Percentiles rank a stretch among this genome's conserved stretches.
Conservation (phyloP, 208 protist genomes). For the Chromosphaera perkinsii region DNA sequence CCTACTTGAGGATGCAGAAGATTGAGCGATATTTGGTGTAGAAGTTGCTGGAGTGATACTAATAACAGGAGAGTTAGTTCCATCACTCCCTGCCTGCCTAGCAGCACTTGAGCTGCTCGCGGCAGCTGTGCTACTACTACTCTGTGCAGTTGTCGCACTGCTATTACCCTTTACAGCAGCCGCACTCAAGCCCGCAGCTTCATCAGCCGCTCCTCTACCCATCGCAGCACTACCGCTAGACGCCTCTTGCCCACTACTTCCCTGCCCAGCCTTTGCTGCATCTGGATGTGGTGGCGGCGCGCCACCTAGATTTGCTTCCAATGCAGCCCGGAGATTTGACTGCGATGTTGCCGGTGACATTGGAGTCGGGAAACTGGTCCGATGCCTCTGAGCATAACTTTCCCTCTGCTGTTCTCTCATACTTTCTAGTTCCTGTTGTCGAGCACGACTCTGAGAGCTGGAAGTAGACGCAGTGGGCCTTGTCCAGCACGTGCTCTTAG, state of each 20-base stretch:
- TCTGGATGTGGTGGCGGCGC: no score
- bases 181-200: neutral
- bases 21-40: no score
- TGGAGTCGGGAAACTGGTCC: neutral
- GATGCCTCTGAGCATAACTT: constrained; percentile 1
- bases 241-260: neutral
- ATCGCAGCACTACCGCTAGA: neutral
- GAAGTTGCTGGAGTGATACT: no score
- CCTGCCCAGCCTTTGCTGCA: neutral
- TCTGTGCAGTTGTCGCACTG: no score
- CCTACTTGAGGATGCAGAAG: no score
- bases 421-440: neutral
- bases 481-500: constrained; percentile 27
- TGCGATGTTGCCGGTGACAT: neutral
- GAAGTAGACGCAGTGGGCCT: constrained; percentile 1
- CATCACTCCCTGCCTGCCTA: no score
- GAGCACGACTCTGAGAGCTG: neutral
- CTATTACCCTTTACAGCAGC: no score
- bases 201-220: neutral
- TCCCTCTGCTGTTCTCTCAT: neutral
- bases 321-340: no score
- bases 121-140: no score
- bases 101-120: no score
- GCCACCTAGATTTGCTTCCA: no score
- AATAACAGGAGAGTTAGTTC: no score